Percentiles rank a stretch among this genome's conserved stretches.
These are phyloP conservation scores for Margaritispora aquatica DNA, from an alignment of 495 filamentous ascomycete species.

Conservation along the genomic window DNA sequence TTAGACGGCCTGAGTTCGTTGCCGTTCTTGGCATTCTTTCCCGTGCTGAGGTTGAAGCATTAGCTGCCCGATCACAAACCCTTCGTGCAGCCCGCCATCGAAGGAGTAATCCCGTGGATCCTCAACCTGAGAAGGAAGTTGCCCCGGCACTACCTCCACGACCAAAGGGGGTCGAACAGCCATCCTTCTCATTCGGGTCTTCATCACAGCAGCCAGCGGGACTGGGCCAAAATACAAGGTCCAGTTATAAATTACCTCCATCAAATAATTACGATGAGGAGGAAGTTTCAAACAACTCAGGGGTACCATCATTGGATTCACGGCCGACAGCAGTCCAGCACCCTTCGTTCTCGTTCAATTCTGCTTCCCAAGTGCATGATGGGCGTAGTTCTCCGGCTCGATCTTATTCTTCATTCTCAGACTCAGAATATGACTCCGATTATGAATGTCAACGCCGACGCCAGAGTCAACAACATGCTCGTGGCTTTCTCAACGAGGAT, in stretches of 20 bases:
- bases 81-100: slow-evolving; percentile 38
- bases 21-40: slow-evolving; percentile 59
- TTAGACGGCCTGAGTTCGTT: slow-evolving; percentile 51
- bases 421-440: no score
- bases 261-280: no score
- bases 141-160: slow-evolving; percentile 8
- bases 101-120: slow-evolving; percentile 1
- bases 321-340: neutral
- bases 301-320: no score
- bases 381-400: slow-evolving; percentile 7
- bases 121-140: neutral
- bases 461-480: neutral
- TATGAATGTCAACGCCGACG: no score
- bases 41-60: slow-evolving; percentile 52
- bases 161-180: neutral
- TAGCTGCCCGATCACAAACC: slow-evolving; percentile 47
- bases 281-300: no score
- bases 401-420: slow-evolving; percentile 8
- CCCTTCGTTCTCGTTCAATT: neutral
- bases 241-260: no score
- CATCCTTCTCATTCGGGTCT: neutral
- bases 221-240: no score
- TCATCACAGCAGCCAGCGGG: no score
- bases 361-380: neutral
- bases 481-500: neutral